Conservation (phyloP, 768 basidiomycete species). For the Pisolithus tinctorius region DNA sequence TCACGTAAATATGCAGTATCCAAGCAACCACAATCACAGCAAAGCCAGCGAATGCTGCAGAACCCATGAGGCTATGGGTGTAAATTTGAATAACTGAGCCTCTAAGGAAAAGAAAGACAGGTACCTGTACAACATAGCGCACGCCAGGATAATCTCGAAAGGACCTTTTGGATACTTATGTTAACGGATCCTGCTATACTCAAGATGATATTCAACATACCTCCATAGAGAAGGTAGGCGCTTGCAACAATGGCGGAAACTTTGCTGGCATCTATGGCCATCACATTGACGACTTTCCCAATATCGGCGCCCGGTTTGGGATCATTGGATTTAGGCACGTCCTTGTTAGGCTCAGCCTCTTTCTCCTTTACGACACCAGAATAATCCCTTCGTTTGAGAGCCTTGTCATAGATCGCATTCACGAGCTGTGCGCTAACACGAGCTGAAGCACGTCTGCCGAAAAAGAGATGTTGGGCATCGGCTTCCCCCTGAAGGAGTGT, state of each 20-base stretch:
- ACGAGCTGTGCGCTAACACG: constrained; percentile 75
- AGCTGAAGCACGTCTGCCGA: constrained; percentile 66
- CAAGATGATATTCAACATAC: constrained; percentile 21
- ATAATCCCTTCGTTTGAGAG: constrained; percentile 76
- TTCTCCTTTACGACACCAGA: constrained; percentile 65
- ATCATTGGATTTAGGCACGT: constrained; percentile 27
- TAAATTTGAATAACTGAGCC: neutral
- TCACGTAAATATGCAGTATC: constrained; percentile 36
- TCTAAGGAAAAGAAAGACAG: neutral
- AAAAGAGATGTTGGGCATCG: constrained; percentile 76
- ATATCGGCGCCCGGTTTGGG: constrained; percentile 76
- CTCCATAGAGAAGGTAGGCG: constrained; percentile 60
- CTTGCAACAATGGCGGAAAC: constrained; percentile 49
- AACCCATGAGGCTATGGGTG: constrained; percentile 34
- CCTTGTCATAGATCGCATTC: constrained; percentile 84
- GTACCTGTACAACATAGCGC: constrained; percentile 12
- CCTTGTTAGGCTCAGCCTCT: constrained; percentile 17
- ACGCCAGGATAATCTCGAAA: constrained; percentile 64
- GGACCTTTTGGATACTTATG: constrained; percentile 40
- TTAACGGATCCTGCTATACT: neutral
- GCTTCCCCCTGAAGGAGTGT: constrained; percentile 40
- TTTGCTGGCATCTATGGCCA: constrained; percentile 73
- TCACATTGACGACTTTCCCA: constrained; percentile 86
- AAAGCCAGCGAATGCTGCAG: constrained; percentile 41
- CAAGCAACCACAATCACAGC: constrained; percentile 32